phyloP scores from a whole-genome alignment of 2,329 filamentous ascomycete species.

The Colletotrichum sp. region DNA sequence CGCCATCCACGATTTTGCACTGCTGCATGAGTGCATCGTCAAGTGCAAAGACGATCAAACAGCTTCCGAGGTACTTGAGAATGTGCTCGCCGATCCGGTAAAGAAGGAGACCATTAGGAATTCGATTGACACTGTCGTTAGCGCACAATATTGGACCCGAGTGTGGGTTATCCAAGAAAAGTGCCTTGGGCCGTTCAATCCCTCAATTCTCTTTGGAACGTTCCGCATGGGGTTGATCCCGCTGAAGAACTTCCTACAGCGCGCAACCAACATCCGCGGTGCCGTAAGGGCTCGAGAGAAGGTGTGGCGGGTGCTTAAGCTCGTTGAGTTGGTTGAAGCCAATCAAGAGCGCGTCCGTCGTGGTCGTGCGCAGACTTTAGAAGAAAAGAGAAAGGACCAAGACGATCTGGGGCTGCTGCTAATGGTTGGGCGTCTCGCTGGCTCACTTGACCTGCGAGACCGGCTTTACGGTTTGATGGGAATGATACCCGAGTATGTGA shows the following conservation, averaged over 20 bases:
- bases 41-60: background rate
- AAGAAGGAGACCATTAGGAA: background rate
- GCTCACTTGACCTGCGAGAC: conserved; percentile 1
- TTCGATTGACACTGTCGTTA: background rate
- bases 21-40: background rate
- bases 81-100: background rate
- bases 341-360: conserved; percentile 3
- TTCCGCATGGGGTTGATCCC: conserved; percentile 4
- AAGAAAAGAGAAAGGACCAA: conserved; percentile 1
- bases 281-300: conserved; percentile 6
- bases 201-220: conserved; percentile 10
- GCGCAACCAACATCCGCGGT: background rate
- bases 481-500: conserved; percentile 8
- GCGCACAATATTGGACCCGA: background rate
- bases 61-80: background rate
- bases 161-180: conserved; percentile 15
- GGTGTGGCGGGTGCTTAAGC: conserved; percentile 4
- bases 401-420: background rate
- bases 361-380: background rate
- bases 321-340: background rate
- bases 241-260: conserved; percentile 1
- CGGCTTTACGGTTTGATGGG: conserved; percentile 9
- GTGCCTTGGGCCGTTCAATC: conserved; percentile 2
- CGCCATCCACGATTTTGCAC: conserved; percentile 1
- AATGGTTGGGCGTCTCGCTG: conserved; percentile 3